Evolutionary conservation across 352 stramenopile species (phyloP).

Genomic region (Phytophthora ramorum): DNA sequence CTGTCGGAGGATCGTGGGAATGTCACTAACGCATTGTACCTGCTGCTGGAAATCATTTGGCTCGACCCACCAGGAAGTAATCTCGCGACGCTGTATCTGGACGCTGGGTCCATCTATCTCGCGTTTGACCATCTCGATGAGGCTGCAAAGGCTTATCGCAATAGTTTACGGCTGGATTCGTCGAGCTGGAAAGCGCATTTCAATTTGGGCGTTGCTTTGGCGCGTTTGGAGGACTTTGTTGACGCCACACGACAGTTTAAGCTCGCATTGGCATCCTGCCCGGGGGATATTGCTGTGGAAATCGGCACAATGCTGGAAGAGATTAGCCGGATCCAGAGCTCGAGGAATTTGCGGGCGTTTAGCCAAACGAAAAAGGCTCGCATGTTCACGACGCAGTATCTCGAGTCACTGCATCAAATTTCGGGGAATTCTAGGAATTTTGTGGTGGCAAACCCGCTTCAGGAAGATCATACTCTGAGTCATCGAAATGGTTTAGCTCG

Average conservation of each 20-base stretch:
- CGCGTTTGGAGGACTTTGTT: conserved; percentile 56
- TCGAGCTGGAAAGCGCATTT: conserved; percentile 53
- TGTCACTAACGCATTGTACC: conserved; percentile 56
- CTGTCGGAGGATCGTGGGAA: conserved; percentile 37
- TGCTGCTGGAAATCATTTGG: conserved; percentile 64
- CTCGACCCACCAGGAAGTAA: conserved; percentile 41
- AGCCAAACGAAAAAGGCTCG: conserved; percentile 40
- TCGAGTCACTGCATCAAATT: conserved; percentile 44
- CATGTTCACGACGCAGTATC: conserved; percentile 56
- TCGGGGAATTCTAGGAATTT: background rate
- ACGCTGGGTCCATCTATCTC: conserved; percentile 64
- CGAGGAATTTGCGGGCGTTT: conserved; percentile 44
- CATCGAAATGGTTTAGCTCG: conserved; percentile 26
- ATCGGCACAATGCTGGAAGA: conserved; percentile 50
- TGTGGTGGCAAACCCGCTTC: background rate
- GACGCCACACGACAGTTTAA: conserved; percentile 56
- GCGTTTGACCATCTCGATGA: conserved; percentile 57
- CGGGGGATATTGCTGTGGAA: conserved; percentile 21
- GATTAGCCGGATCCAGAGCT: conserved; percentile 47
- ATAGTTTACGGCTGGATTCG: conserved; percentile 48
- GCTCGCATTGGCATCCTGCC: conserved; percentile 28
- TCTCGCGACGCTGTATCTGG: conserved; percentile 51
- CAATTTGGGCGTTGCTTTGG: conserved; percentile 56
- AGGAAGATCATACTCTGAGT: conserved; percentile 35
- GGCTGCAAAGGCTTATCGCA: conserved; percentile 55